Base-by-base conservation (phyloP, 2,329 filamentous ascomycete species). In the Alternaria hordeiaustralica region DNA sequence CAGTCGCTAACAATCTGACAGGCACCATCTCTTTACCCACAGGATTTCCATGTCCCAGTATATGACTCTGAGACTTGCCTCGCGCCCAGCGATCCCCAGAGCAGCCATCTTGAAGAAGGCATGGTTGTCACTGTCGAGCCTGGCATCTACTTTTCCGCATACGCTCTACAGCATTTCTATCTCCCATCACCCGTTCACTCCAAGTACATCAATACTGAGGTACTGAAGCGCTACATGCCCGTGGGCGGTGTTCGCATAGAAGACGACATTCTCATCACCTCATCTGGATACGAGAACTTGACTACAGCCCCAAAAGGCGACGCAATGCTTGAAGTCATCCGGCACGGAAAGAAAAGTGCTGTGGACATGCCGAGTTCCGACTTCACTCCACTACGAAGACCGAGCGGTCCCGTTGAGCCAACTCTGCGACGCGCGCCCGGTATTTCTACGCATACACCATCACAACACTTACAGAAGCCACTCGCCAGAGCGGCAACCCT, bases 111-210 rank as follows among this genome's bases (percentile, higher is more conserved):
- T 12, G 81, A 85, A 67, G 82, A 84, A 58, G 84, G 84, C 4
- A 87, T 87, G 85, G 81, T 87, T n/a, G 79, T 87, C 20, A 87
- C 85, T 1, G 82, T 87, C 15, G 85, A 87, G 67, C 85, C 85
- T 10, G 85, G 86, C 15, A 82, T 87, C 66, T 97, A 97, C 82
- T 97, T 97, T 80, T 97, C 93, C 81, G 87, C 88, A 20, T 97
- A 94, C 77, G 96, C 96, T 68, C 92, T 97, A 65, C 87, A 90
- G 10, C 74, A 72, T 47, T 92, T 93, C 0, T 96, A 91, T 76
- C 84, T 97, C 12, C 85, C 89, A 51, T 89, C 94, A 68, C 88
- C 91, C 0, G 86, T 88, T 51, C 89, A 94, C 74, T 86, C 87
- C 58, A 89, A 90, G 74, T 96, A 89, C 75, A 97, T 97, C 72